Base-by-base conservation (phyloP, 1,284 basidiomycete genomes). In the Ustilago shanxiensis region DNA sequence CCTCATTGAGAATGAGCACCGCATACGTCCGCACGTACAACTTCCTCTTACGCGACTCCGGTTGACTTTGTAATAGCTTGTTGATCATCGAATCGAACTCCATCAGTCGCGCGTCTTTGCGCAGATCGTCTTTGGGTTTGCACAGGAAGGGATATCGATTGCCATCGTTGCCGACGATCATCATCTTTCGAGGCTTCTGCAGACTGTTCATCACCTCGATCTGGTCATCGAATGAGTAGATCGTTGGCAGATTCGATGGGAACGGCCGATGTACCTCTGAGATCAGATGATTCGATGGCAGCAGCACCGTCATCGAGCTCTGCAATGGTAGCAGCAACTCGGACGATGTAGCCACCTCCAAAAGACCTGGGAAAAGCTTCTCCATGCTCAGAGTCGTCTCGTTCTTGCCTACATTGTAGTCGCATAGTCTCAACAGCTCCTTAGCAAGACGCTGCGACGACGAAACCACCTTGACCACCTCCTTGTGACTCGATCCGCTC, bases 81-180 rank as follows among this genome's bases (percentile, higher is more conserved):
- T 99, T 99, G 88, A 99, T 96, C 88, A 99, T 96, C 3, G 93
- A 91, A 82, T 98, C 95, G 86, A 99, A 94, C 86, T 99, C 97
- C 96, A 99, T 99, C 66, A 99, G 87, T 10, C 97, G 90, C 0
- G 96, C 95, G 83, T 99, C 97, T 87, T 99, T 99, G 51, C 97
- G 90, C 51, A 99, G 88, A 87, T 99, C 97, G 85, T 99, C 97
- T 86, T 95, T 95, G 2, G 97, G 96, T 87, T 99, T 99, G 77
- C 94, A 95, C 16, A 99, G 89, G 89, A 99, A 99, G 83, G 91
- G 92, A 87, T 98, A 98, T 2, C 88, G 88, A 66, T 91, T 90
- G 3, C 95, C 95, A 82, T 99, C 91, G 65, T 91, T 92, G 0
- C 94, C 95, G 28, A 88, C 87, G 60, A 99, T 92, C 0, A 92